Conservation (phyloP, 345 rosid species). For the Heritiera littoralis region DNA sequence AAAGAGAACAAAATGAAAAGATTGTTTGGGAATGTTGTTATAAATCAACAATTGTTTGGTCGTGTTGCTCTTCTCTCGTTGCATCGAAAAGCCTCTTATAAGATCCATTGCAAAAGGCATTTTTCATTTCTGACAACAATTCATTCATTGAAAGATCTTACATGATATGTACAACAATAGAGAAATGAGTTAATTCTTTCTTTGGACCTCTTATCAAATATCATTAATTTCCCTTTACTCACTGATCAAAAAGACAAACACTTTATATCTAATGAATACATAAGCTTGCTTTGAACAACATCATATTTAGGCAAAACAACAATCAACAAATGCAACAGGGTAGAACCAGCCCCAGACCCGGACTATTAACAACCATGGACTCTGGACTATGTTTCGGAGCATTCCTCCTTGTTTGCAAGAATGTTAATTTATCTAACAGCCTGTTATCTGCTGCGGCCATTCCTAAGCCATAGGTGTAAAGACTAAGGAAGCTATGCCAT, state of each 20-base stretch:
- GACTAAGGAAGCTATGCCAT: constrained; percentile 89
- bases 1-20: too few relatives aligned
- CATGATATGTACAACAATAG: neutral
- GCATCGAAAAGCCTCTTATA: neutral
- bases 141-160: neutral
- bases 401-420: constrained; percentile 56
- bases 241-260: constrained; percentile 45
- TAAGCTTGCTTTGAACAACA: constrained; percentile 32
- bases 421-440: constrained; percentile 68
- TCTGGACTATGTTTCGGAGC: constrained; percentile 49
- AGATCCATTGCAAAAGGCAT: neutral
- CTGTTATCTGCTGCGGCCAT: constrained; percentile 89
- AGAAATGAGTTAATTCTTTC: neutral
- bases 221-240: neutral
- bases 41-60: too few relatives aligned
- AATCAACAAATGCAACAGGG: constrained; percentile 59
- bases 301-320: constrained; percentile 64
- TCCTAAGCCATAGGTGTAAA: constrained; percentile 82
- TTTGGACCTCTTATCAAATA: neutral
- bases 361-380: constrained; percentile 65
- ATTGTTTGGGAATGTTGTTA: too few relatives aligned
- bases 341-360: constrained; percentile 70
- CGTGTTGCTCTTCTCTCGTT: too few relatives aligned
- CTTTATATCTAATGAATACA: constrained; percentile 47
- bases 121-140: neutral